Evolutionary conservation across 345 rosid genomes (phyloP).

Genomic region (Hibiscus syriacus): DNA sequence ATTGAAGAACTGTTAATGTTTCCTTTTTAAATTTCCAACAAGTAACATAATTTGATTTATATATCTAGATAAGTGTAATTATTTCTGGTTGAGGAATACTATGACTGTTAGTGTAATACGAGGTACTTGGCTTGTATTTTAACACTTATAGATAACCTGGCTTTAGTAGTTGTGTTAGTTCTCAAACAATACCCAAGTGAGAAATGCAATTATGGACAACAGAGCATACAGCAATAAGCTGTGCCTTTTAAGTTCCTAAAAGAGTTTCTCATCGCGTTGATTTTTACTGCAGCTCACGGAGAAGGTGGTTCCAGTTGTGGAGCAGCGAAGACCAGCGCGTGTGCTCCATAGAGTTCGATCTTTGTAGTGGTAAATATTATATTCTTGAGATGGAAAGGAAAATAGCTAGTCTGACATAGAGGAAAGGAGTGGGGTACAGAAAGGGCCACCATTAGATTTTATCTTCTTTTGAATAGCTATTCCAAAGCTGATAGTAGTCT

Average conservation of each 20-base stretch:
- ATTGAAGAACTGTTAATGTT: too few relatives aligned
- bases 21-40: neutral
- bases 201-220: neutral
- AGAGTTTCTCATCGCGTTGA: neutral
- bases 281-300: constrained; percentile 59
- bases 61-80: too few relatives aligned
- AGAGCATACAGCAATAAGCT: neutral
- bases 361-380: constrained; percentile 46
- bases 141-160: neutral
- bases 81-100: neutral
- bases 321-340: constrained; percentile 44
- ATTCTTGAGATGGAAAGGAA: neutral
- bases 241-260: neutral
- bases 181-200: neutral
- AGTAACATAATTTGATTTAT: too few relatives aligned
- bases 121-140: too few relatives aligned
- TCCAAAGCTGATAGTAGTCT: constrained; percentile 10
- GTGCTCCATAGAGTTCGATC: constrained; percentile 54
- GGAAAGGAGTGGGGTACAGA: neutral
- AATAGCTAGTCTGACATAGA: constrained; percentile 5
- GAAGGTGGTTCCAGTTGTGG: constrained; percentile 57
- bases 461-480: constrained; percentile 14
- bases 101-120: too few relatives aligned
- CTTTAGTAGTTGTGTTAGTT: neutral
- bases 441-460: constrained; percentile 5